Conservation (phyloP, 129 eudicot species). For the Sambucus nigra region DNA sequence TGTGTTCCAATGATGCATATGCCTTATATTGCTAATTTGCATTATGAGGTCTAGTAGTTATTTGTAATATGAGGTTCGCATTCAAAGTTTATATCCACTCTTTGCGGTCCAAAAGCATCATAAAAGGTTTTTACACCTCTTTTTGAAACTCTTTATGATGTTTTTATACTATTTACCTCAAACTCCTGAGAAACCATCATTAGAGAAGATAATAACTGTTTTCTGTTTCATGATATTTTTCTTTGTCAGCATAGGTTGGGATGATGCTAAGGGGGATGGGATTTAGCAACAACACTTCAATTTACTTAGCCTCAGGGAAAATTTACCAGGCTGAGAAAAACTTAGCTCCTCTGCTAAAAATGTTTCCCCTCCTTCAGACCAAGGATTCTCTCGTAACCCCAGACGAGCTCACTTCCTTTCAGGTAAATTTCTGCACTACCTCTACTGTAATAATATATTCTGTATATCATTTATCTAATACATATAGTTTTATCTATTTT, state of each 20-base stretch:
- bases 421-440: conserved; percentile 33
- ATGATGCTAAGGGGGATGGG: conserved; percentile 98
- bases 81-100: no score
- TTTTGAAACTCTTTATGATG: no score
- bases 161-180: no score
- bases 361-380: conserved; percentile 73
- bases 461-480: no score
- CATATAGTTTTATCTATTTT: no score
- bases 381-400: conserved; percentile 65
- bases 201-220: conserved; percentile 14
- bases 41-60: no score
- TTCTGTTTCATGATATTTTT: conserved; percentile 14
- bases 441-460: background rate
- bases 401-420: conserved; percentile 62
- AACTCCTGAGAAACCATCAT: background rate
- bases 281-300: conserved; percentile 63
- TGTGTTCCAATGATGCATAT: no score
- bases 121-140: no score
- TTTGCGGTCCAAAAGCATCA: no score
- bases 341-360: conserved; percentile 57
- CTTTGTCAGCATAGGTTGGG: conserved; percentile 94
- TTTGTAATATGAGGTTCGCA: no score
- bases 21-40: no score
- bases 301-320: conserved; percentile 78
- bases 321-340: conserved; percentile 62